These are phyloP conservation scores for Fusarium domesticum DNA, from an alignment of 2,329 filamentous ascomycete species.

Conservation along the genomic window DNA sequence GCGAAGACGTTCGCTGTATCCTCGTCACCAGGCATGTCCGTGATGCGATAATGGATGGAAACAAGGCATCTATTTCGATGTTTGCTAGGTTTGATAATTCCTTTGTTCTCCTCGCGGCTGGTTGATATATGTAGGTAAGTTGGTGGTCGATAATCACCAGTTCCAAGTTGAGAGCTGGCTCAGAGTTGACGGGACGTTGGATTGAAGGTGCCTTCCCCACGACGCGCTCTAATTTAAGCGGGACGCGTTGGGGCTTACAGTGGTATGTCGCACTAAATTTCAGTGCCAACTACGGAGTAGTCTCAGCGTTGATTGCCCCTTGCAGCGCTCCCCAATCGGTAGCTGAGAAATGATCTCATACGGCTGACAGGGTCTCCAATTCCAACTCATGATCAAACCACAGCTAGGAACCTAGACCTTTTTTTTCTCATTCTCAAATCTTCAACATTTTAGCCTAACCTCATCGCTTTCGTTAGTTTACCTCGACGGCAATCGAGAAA, in stretches of 20 bases:
- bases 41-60: slow-evolving; percentile 1
- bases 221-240: background rate
- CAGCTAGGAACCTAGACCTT: background rate
- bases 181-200: background rate
- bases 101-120: no score
- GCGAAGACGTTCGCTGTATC: slow-evolving; percentile 57
- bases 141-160: background rate
- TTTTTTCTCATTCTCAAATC: background rate
- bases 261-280: background rate
- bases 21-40: slow-evolving; percentile 37
- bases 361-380: background rate
- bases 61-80: slow-evolving; percentile 11
- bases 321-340: background rate
- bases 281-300: background rate
- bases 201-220: background rate
- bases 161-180: background rate
- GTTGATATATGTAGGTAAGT: background rate
- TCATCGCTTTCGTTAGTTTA: no score
- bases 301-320: background rate
- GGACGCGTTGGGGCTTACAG: background rate
- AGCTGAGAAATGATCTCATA: slow-evolving; percentile 6
- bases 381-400: background rate
- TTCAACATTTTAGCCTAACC: no score
- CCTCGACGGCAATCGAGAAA: no score
- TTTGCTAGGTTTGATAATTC: slow-evolving; percentile 2